Conservation (phyloP, 805 yeast species). For the Yamadazyma olivae region DNA sequence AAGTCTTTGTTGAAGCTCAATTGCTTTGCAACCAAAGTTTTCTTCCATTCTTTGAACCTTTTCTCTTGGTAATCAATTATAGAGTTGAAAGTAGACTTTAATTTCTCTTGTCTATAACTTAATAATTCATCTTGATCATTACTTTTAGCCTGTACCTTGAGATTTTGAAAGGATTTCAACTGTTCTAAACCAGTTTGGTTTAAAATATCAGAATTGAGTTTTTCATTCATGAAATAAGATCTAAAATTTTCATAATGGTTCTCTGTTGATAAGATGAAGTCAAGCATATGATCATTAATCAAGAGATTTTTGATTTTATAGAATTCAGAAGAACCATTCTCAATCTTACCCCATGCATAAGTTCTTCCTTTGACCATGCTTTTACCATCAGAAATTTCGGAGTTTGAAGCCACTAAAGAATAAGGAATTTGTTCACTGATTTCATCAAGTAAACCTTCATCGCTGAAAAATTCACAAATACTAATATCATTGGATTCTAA, state of each 20-base stretch:
- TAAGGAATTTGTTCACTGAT: conserved; percentile 56
- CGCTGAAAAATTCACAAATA: conserved; percentile 30
- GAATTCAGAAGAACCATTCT: conserved; percentile 81
- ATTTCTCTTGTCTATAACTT: conserved; percentile 39
- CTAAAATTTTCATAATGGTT: conserved; percentile 66
- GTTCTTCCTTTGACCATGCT: conserved; percentile 67
- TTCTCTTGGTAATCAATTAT: conserved; percentile 42
- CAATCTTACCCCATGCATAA: conserved; percentile 85
- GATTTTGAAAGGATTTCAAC: conserved; percentile 28
- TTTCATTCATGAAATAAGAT: conserved; percentile 1
- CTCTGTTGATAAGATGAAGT: conserved; percentile 74
- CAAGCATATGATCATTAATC: conserved; percentile 70
- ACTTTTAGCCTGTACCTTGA: conserved; percentile 19
- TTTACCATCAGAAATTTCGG: conserved; percentile 17
- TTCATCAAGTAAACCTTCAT: conserved; percentile 25
- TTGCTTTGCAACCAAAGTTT: conserved; percentile 53
- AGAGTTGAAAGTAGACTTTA: conserved; percentile 43
- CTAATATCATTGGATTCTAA: conserved; percentile 23
- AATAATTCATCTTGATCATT: conserved; percentile 41
- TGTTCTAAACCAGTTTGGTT: conserved; percentile 27
- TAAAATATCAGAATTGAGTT: background rate
- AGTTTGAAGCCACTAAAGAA: conserved; percentile 67
- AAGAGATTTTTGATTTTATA: conserved; percentile 58
- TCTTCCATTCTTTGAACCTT: conserved; percentile 62
- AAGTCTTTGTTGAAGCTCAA: conserved; percentile 53